Evolutionary conservation across 768 basidiomycete genomes (phyloP).

Genomic region (Tephrocybe sp.): DNA sequence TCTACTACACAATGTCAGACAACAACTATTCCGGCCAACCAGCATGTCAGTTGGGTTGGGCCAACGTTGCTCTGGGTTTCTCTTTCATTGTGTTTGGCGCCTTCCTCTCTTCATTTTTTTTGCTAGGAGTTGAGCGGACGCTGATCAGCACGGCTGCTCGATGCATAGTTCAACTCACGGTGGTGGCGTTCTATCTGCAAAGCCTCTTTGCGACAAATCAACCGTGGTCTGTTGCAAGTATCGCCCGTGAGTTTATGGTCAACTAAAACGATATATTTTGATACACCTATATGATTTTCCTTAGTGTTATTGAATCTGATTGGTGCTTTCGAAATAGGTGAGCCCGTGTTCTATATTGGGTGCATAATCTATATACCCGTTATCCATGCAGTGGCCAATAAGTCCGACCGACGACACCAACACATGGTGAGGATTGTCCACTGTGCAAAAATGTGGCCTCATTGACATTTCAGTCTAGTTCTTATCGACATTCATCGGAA

Average conservation of each 20-base stretch:
- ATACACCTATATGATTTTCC: too few species aligned
- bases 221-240: slow-evolving; percentile 70
- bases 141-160: slow-evolving; percentile 68
- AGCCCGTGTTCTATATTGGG: slow-evolving; percentile 17
- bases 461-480: slow-evolving; percentile 41
- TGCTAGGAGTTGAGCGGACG: slow-evolving; percentile 66
- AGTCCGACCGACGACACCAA: slow-evolving; percentile 68
- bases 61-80: slow-evolving; percentile 72
- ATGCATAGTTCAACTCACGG: slow-evolving; percentile 74
- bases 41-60: slow-evolving; percentile 49
- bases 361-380: too few species aligned
- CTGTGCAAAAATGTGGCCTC: not conserved
- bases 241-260: slow-evolving; percentile 55
- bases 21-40: slow-evolving; percentile 3
- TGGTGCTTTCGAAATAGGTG: slow-evolving; percentile 76
- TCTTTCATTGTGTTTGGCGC: slow-evolving; percentile 75
- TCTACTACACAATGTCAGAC: not conserved
- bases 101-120: slow-evolving; percentile 56
- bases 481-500: slow-evolving; percentile 57
- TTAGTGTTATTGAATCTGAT: slow-evolving; percentile 74
- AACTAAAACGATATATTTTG: not conserved
- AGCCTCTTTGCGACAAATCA: slow-evolving; percentile 74
- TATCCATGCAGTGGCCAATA: slow-evolving; percentile 79
- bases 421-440: slow-evolving; percentile 55
- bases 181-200: slow-evolving; percentile 69